These are phyloP conservation scores for Epichloe gansuensis DNA, from an alignment of 2,329 filamentous ascomycete species.

Conservation along the genomic window DNA sequence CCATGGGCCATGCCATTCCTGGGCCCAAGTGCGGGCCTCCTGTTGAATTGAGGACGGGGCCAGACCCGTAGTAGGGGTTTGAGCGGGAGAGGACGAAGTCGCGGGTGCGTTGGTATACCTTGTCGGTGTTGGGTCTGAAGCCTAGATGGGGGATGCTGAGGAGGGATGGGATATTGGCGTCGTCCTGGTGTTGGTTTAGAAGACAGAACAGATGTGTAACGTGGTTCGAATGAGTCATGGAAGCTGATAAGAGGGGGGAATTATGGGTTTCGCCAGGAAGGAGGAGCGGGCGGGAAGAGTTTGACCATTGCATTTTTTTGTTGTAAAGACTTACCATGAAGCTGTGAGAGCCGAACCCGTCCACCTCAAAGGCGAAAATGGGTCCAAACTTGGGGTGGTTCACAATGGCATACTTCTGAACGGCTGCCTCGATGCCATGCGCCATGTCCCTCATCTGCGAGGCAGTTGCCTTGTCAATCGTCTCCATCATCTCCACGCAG, in stretches of 20 bases:
- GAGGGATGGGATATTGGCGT: slow-evolving; percentile 50
- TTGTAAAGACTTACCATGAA: slow-evolving; percentile 34
- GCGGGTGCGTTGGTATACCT: slow-evolving; percentile 60
- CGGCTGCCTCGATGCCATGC: slow-evolving; percentile 43
- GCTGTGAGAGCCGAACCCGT: slow-evolving; percentile 49
- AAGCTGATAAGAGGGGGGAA: no score
- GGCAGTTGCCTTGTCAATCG: slow-evolving; percentile 37
- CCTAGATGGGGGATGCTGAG: slow-evolving; percentile 49
- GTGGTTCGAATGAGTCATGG: no score
- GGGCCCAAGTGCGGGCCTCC: slow-evolving; percentile 44
- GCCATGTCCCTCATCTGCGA: slow-evolving; percentile 46
- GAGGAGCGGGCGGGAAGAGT: no score
- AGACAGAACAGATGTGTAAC: not conserved
- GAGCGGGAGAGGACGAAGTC: slow-evolving; percentile 57
- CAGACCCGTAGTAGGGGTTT: slow-evolving; percentile 60
- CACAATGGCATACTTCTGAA: slow-evolving; percentile 57
- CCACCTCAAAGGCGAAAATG: slow-evolving; percentile 58
- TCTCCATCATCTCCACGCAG: slow-evolving; percentile 31
- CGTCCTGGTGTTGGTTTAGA: slow-evolving; percentile 26
- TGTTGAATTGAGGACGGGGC: slow-evolving; percentile 36
- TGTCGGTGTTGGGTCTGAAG: slow-evolving; percentile 43
- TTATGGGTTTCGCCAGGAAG: no score
- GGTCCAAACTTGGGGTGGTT: slow-evolving; percentile 45
- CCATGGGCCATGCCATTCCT: slow-evolving; percentile 79
- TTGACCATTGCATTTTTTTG: not conserved